Evolutionary conservation across 2,329 filamentous ascomycete species (phyloP), one percentile per base, ranked within the genome.

Genomic region (Aschersonia sp.): DNA sequence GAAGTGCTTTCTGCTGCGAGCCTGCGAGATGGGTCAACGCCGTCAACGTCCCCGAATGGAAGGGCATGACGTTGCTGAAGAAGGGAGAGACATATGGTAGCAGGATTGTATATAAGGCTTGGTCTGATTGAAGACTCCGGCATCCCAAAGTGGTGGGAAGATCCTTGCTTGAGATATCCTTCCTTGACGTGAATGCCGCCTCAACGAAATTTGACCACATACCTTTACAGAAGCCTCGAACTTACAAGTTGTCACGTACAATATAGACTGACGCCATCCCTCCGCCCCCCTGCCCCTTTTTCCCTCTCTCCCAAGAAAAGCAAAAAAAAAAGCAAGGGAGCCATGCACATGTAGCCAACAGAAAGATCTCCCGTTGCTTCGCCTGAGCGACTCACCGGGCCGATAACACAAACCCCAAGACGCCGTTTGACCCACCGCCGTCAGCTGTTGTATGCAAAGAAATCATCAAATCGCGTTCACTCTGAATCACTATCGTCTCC

Each of bases 11-110:
- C 69, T 95, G 88, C 63, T 82, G 95, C 42, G 92, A 98, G 71
- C 89, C 90, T 0, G 86, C 85, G 58, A 79, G 92, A 29, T 97
- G 84, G 62, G 84, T 95, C 48, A 92, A 97, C 64, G 89, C 89
- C 0, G 71, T 81, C 58, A 95, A 95, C 57, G 79, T 84, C 45
- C 77, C 83, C 0, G 80, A 83, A 58, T 94, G 89, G 85, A 84
- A 76, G 66, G 68, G 69, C 46, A 86, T 87, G 79, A 80, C 86
- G 51, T 54, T 92, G 31, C 67, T 97, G 52, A 90, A 84, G 73
- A 89, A 83, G 70, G 90, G 90, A 1, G 73, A 90, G 62, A 79
- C 77, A 51, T 97, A 87, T 63, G 90, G 90, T 1, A 79, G 79
- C 52, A 79, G 80, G 53, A 87, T 83, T 54, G 81, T 94, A 52